A percentile compares a stretch with the other conserved stretches of the same genome.
phyloP scores from a whole-genome alignment of 2,329 filamentous ascomycete species.

The Xylariaceae sp. region DNA sequence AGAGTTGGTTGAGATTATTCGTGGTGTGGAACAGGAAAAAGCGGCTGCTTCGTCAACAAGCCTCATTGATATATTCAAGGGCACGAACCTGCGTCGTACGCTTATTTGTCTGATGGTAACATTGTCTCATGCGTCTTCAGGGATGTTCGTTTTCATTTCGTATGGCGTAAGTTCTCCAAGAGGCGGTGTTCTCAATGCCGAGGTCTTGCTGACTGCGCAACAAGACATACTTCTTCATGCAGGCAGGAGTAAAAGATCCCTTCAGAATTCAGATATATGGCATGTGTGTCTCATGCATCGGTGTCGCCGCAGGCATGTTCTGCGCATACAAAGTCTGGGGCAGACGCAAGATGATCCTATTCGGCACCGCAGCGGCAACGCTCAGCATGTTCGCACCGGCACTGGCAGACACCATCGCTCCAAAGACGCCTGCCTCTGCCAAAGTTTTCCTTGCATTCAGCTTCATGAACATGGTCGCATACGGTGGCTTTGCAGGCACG shows the following conservation, averaged over 20 bases:
- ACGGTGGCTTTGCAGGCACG: constrained; percentile 20
- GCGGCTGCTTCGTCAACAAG: constrained; percentile 8
- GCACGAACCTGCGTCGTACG: constrained; percentile 19
- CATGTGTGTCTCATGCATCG: constrained; percentile 12
- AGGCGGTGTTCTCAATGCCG: neutral
- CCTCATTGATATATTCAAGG: constrained; percentile 19
- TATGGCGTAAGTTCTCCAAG: constrained; percentile 17
- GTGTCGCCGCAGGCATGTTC: constrained; percentile 13
- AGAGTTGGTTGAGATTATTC: constrained; percentile 18
- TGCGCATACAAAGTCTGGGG: constrained; percentile 17
- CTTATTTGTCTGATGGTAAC: constrained; percentile 16
- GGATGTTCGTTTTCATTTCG: constrained; percentile 23
- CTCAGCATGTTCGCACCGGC: constrained; percentile 18
- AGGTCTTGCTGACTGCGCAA: neutral
- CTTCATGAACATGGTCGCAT: constrained; percentile 17
- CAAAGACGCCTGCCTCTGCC: constrained; percentile 12
- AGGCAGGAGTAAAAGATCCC: constrained; percentile 18
- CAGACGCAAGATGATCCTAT: constrained; percentile 20
- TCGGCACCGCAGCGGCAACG: constrained; percentile 13
- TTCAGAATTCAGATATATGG: constrained; percentile 15
- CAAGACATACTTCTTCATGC: constrained; percentile 23
- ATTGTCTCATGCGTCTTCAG: constrained; percentile 21
- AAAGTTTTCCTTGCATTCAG: constrained; percentile 16
- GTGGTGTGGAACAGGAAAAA: constrained; percentile 21
- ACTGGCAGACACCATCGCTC: constrained; percentile 15